These are phyloP conservation scores for Zygoascus biomembranicola DNA, from an alignment of 805 yeast species.

Conservation along the genomic window DNA sequence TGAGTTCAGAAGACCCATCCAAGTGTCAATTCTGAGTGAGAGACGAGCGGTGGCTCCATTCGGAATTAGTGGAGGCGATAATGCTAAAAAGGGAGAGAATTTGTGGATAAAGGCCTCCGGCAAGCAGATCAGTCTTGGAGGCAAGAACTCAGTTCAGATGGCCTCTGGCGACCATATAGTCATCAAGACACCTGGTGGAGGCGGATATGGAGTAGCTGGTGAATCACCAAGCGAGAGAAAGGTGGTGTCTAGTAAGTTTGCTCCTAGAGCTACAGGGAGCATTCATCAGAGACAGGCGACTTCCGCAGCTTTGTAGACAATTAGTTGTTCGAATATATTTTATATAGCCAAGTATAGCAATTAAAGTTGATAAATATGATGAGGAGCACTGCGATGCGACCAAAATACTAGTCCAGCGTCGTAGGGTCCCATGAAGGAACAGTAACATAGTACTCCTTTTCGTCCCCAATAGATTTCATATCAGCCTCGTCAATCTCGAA, in stretches of 20 bases:
- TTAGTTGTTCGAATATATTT: not conserved
- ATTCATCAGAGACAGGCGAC: constrained; percentile 8
- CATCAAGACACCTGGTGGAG: constrained; percentile 79
- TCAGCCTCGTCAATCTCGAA: constrained; percentile 30
- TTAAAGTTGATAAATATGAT: not conserved
- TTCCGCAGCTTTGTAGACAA: not conserved
- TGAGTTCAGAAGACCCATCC: constrained; percentile 64
- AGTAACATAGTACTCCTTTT: constrained; percentile 24
- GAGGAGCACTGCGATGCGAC: not conserved
- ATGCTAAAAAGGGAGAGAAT: constrained; percentile 67
- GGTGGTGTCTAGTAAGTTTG: constrained; percentile 1
- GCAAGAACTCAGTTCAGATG: constrained; percentile 55
- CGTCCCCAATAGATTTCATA: constrained; percentile 22
- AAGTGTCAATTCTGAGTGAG: constrained; percentile 77
- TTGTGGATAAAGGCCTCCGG: constrained; percentile 32
- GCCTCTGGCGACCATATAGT: constrained; percentile 57
- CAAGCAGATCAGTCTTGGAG: constrained; percentile 44
- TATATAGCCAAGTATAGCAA: not conserved
- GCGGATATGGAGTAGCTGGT: constrained; percentile 53
- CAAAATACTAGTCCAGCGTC: constrained; percentile 10
- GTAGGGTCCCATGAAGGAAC: constrained; percentile 31
- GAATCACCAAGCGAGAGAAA: not conserved
- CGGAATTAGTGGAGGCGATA: constrained; percentile 76
- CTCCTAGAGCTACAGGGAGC: constrained; percentile 15
- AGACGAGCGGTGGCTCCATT: constrained; percentile 79